Evolutionary conservation across 139 green algal genomes (phyloP), one percentile per base, ranked within the genome.

Genomic region (Micractinium conductrix): DNA sequence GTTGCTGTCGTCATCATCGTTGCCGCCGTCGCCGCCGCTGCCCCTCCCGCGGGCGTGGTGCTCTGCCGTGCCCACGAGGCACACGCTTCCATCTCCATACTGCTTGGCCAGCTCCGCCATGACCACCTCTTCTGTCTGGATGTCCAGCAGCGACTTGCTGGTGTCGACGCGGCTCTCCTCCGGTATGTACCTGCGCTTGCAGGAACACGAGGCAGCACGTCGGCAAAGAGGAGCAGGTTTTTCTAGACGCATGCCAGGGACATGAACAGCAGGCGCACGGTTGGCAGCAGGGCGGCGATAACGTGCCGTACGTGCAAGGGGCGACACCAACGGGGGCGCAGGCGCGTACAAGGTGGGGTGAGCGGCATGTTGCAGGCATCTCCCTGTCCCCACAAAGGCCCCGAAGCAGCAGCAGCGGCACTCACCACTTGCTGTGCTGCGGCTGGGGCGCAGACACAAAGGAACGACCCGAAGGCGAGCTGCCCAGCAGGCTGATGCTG

Each of bases 71-170:
- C 28, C 12, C 26, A 58, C 7, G 12, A 72, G 14, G n/a, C 65
- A 22, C n/a, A n/a, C n/a, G n/a, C n/a, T n/a, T n/a, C n/a, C n/a
- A n/a, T n/a, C n/a, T n/a, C n/a, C n/a, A n/a, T n/a, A n/a, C 30
- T 62, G 22, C 55, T 58, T 82, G 37, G 55, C 40, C 62, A 89
- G 65, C 50, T 89, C 85, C 22, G 81, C 78, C 33, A 88, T 50
- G 4, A 60, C 88, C 33, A 35, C 28, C 68, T 91, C 88, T 58
- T 91, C 88, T 21, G 80, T 87, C 78, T 90, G 88, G 21, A 91
- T 91, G 55, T 35, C 33, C 38, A 21, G n/a, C 44, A 91, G 48
- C 5, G 81, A 78, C 67, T 88, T 85, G 22, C 67, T 30, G 22
- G 28, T 43, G 42, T 53, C 63, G 4, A 19, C 50, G 0, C 55